phyloP scores from a whole-genome alignment of 2,329 filamentous ascomycete species.

The Ascochyta rabiei region DNA sequence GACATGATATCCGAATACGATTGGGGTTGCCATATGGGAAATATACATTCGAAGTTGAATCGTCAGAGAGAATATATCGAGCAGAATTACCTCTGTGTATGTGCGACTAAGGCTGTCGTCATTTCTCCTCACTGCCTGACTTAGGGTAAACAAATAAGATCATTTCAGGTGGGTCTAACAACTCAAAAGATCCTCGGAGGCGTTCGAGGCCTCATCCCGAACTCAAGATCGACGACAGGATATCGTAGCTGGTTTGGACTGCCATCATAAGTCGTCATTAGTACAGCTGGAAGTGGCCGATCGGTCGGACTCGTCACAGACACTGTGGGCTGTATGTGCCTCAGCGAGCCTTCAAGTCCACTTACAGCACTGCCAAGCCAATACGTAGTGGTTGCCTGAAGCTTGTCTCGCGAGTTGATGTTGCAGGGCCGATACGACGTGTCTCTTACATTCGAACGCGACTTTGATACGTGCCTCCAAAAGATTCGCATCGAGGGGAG shows the following conservation, averaged over 20 bases:
- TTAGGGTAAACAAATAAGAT: no score
- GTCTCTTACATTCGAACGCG: not conserved
- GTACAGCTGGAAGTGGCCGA: not conserved
- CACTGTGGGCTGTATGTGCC: not conserved
- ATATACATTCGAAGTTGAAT: no score
- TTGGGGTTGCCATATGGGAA: not conserved
- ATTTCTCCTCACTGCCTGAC: no score
- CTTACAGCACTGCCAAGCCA: not conserved
- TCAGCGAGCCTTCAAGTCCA: not conserved
- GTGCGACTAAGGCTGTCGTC: no score
- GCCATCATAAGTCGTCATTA: not conserved
- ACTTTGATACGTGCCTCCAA: not conserved
- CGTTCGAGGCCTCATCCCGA: not conserved
- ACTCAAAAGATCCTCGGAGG: not conserved
- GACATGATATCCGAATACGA: not conserved
- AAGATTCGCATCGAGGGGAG: conserved; percentile 1
- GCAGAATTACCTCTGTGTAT: no score
- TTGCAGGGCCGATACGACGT: not conserved
- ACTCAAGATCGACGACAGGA: not conserved
- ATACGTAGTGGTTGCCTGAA: not conserved
- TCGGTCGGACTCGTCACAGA: not conserved
- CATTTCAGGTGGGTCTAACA: not conserved
- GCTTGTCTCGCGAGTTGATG: not conserved
- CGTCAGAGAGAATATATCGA: no score
- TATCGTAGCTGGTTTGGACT: not conserved